Conservation (phyloP, 306 rosid genomes). For the Dalbergia oliveri region DNA sequence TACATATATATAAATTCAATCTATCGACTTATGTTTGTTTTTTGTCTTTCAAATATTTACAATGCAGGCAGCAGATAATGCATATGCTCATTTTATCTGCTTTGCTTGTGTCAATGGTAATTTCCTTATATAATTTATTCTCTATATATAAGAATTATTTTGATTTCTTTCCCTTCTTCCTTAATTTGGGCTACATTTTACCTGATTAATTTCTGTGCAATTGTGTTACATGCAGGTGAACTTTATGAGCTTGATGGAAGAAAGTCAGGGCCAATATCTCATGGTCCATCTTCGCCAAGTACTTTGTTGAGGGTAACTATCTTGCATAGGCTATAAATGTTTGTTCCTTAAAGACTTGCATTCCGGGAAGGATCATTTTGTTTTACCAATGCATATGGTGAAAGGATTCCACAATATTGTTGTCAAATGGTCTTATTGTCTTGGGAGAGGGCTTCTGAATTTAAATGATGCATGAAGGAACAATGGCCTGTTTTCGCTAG, state of each 20-base stretch:
- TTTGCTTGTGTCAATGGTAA: constrained; percentile 77
- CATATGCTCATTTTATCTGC: constrained; percentile 77
- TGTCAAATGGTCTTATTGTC: constrained; percentile 10
- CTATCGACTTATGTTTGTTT: constrained; percentile 9
- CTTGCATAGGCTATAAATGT: constrained; percentile 4
- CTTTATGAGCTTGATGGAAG: constrained; percentile 92
- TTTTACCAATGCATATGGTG: not conserved
- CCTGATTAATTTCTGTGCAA: not conserved
- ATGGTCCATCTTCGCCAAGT: constrained; percentile 71
- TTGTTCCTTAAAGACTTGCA: constrained; percentile 2
- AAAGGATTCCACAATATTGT: not conserved
- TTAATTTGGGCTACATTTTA: not conserved
- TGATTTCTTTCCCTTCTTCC: not conserved
- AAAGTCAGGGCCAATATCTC: constrained; percentile 71
- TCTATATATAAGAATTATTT: not conserved
- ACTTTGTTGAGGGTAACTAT: constrained; percentile 62
- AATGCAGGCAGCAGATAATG: constrained; percentile 69
- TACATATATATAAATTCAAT: not conserved
- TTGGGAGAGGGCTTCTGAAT: not conserved
- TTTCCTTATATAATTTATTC: not conserved
- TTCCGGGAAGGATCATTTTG: constrained; percentile 12
- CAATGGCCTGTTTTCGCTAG: not conserved
- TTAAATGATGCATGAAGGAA: not conserved
- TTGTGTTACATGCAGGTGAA: constrained; percentile 50
- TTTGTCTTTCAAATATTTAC: constrained; percentile 12